phyloP scores from a whole-genome alignment of 257 asterid species.

The Solanum gracilifrons region DNA sequence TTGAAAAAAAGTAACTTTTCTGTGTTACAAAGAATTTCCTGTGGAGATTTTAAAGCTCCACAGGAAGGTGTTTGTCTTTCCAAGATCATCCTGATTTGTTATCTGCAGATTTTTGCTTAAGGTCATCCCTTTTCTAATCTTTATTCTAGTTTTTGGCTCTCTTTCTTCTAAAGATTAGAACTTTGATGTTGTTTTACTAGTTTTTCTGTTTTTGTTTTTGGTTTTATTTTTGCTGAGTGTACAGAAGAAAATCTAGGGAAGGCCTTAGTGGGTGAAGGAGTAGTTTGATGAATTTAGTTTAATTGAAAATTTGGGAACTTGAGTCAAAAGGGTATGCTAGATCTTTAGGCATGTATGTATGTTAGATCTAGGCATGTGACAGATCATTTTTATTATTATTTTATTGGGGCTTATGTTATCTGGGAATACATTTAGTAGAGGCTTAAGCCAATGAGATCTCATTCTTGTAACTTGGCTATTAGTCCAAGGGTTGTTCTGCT shows the following conservation, averaged over 20 bases:
- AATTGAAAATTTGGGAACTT: neutral
- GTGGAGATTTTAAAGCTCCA: neutral
- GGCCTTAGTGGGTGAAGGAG: neutral
- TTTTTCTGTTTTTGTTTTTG: neutral
- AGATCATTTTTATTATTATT: conserved; percentile 3
- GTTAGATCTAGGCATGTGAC: conserved; percentile 16
- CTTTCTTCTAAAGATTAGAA: neutral
- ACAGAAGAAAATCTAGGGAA: neutral
- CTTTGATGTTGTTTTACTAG: neutral
- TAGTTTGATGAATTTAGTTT: neutral
- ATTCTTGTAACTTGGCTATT: conserved; percentile 4
- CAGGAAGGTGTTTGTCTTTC: neutral
- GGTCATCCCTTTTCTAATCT: neutral
- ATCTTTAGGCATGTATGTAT: conserved; percentile 9
- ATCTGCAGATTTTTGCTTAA: neutral
- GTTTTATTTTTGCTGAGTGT: neutral
- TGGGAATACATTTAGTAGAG: neutral
- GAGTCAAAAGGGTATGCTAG: conserved; percentile 6
- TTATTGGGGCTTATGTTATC: neutral
- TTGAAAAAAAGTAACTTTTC: neutral
- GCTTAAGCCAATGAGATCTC: conserved; percentile 6
- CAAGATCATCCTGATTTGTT: neutral
- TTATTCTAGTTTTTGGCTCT: neutral
- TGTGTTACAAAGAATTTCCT: neutral
- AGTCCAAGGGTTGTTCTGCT: neutral